Evolutionary conservation across 495 filamentous ascomycete genomes (phyloP), one percentile per base, ranked within the genome.

Genomic region (Coniosporium apollinis): DNA sequence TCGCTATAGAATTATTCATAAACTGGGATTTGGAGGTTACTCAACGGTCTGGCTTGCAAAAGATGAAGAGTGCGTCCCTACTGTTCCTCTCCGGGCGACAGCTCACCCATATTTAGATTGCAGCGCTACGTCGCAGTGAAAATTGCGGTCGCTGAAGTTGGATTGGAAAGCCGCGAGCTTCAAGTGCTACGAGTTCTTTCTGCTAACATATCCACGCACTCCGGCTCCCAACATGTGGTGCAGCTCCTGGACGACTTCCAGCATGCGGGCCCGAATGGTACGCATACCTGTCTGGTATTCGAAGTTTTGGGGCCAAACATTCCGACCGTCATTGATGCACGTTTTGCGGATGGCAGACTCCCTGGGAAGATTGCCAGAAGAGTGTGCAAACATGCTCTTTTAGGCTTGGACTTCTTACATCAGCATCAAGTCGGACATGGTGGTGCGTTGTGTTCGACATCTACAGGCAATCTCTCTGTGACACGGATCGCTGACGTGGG

Each of bases 11-110:
- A 37, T 64, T 1, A 49, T 60, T 14, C 45, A 61, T 33, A 65
- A 65, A 31, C 52, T 65, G 19, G 62, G 61, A 0, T 45, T 49
- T 30, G 62, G 61, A 41, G 42, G 49, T 10, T 65, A 52, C 43
- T 64, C 58, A 4, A 65, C 62, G 10, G 50, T 56, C 24, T 65
- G 60, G 61, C 56, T 67, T 22, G 58, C 56, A 31, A 42, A 41
- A 8, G 58, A 64, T 26, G 8, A 8, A 26, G 8, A 26, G 24
- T 13, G 13, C 24, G 7, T 26, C 24, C 13, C 7, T 26, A 26
- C 13, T 26, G 24, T 8, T 13, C 24, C 7, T 26, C 24, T 7
- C 13, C 13, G 24, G 8, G 24, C 24, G 8, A 7, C 7, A 26
- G 24, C 24, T 26, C 7, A 26, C 13, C 7, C 8, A 13, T 13